These are phyloP conservation scores for Diophrys sp. DNA, from an alignment of 73 alveolate species.

Conservation along the genomic window DNA sequence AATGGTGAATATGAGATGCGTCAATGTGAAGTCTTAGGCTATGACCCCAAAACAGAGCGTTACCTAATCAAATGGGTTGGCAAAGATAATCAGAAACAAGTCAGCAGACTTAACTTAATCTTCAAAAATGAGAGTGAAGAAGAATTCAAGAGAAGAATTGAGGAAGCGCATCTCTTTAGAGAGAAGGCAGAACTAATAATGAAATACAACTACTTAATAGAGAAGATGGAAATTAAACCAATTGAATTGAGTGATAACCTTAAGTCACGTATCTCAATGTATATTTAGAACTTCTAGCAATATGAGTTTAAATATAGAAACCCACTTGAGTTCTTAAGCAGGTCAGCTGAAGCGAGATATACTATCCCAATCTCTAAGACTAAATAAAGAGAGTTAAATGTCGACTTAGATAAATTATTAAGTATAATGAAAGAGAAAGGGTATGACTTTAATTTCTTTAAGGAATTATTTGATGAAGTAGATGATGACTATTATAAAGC, in stretches of 20 bases:
- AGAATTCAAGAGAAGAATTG: conserved; percentile 39
- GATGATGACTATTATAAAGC: conserved; percentile 42
- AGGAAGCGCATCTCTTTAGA: conserved; percentile 39
- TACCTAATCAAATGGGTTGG: conserved; percentile 48
- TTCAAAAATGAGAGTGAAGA: conserved; percentile 38
- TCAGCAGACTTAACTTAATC: conserved; percentile 46
- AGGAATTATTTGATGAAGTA: conserved; percentile 32
- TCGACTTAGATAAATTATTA: conserved; percentile 26
- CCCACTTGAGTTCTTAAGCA: not conserved
- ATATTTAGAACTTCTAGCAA: conserved; percentile 5
- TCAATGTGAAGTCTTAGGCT: conserved; percentile 42
- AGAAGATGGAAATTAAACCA: conserved; percentile 16
- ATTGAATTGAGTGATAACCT: conserved; percentile 38
- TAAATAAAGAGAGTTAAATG: conserved; percentile 2
- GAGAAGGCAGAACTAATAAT: conserved; percentile 58
- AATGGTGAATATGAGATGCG: conserved; percentile 53
- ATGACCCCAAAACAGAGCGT: conserved; percentile 31
- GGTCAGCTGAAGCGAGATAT: conserved; percentile 29
- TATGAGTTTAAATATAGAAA: too few species aligned
- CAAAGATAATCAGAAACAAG: conserved; percentile 43
- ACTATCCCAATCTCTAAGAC: conserved; percentile 13
- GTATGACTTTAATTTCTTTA: conserved; percentile 12
- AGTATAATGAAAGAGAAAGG: conserved; percentile 13
- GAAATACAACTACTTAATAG: conserved; percentile 55
- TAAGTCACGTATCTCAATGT: conserved; percentile 41